Evolutionary conservation across 192 early-diverging fungal species (phyloP), one percentile per base, ranked within the genome.

Genomic region (Thamnidium elegans): DNA sequence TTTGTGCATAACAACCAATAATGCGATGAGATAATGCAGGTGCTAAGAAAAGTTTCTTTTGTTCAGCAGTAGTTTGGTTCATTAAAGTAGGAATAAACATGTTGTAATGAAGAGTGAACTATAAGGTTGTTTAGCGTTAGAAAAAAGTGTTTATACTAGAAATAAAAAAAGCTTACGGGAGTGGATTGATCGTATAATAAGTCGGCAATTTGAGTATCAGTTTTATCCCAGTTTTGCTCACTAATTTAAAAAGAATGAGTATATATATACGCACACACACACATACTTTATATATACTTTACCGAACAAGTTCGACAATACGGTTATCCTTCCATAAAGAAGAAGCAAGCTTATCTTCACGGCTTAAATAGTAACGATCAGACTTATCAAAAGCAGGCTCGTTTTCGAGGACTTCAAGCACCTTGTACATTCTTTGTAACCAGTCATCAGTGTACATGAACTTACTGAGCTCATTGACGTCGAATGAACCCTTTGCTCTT

Each of bases 1-100:
- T 93, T 67, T 92, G 91, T 31, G 91, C 89, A 62, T 93, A 93
- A 74, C 90, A 93, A 48, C 91, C 91, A 63, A 93, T 87, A 59
- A 95, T 89, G 55, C 88, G 80, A 69, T 90, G 87, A 23, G 82
- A 75, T 42, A 82, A 60, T 13, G 91, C 91, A 34, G 86, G 88
- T 70, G 82, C 79, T 30, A 93, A 73, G 71, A 90, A 95, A 60
- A 86, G 69, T 52, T 86, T 84, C 63, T 88, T 79, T 79, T 95
- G 93, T 78, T 93, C 93, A 13, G 79, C 79, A 0, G 83, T 87
- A 15, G 83, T 86, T 67, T 92, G 91, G 44, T 81, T 85, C 63
- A 78, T 74, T 31, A 95, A 71, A 5, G 89, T 89, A 6, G 93
- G 91, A 44, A 91, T 86, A 71, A 95, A 95, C 91, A 95, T 95